These are phyloP conservation scores for Acer yangbiense DNA, from an alignment of 345 rosid species.

Conservation along the genomic window DNA sequence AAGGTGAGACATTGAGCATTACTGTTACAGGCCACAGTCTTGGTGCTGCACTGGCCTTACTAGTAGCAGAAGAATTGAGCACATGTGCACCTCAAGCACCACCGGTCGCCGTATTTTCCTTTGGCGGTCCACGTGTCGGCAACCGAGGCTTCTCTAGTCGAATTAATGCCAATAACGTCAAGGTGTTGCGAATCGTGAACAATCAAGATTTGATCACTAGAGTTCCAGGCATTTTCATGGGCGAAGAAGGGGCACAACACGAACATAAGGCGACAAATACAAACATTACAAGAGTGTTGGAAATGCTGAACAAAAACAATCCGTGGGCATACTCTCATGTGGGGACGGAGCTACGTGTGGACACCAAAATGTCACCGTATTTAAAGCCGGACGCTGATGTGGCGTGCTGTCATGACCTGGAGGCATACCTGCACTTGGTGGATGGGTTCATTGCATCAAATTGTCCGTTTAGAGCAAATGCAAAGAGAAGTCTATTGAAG, in stretches of 20 bases:
- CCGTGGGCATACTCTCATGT: constrained; percentile 71
- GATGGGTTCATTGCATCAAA: constrained; percentile 77
- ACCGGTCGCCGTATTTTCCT: constrained; percentile 76
- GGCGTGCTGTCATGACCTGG: constrained; percentile 87
- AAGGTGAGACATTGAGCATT: constrained; percentile 74
- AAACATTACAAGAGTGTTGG: constrained; percentile 26
- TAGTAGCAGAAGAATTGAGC: constrained; percentile 73
- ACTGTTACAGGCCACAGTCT: constrained; percentile 93
- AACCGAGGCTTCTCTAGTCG: constrained; percentile 58
- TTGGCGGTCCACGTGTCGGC: constrained; percentile 92
- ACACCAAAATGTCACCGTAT: constrained; percentile 73
- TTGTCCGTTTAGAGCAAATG: constrained; percentile 86
- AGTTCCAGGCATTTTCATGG: constrained; percentile 66
- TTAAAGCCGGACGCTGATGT: constrained; percentile 60
- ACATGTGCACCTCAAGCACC: constrained; percentile 47
- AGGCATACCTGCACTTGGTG: constrained; percentile 78
- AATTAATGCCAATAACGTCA: constrained; percentile 48
- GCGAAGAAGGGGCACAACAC: constrained; percentile 14
- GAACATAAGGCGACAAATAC: constrained; percentile 35
- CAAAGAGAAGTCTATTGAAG: constrained; percentile 83
- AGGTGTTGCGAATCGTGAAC: constrained; percentile 78
- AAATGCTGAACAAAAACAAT: constrained; percentile 44
- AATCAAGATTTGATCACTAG: constrained; percentile 79
- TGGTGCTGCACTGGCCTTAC: constrained; percentile 84
- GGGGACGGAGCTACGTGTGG: constrained; percentile 65